Conservation (phyloP, 108 stramenopile species). For the Ochromonas danica region DNA sequence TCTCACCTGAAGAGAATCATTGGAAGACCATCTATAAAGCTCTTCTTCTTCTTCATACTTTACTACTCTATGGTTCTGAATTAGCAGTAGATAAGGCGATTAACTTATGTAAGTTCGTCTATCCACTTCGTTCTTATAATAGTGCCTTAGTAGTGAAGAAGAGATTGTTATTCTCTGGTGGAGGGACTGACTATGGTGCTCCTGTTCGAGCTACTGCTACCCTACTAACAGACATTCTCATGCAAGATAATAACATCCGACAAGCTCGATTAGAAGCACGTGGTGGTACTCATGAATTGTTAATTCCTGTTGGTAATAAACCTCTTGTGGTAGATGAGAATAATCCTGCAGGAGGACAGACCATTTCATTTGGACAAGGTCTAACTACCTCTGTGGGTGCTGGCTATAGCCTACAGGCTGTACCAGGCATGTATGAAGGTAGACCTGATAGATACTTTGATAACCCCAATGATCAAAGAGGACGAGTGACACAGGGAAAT, state of each 20-base stretch:
- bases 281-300: neutral
- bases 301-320: neutral
- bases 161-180: constrained; percentile 36
- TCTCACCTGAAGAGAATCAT: constrained; percentile 45
- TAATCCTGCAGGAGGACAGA: constrained; percentile 28
- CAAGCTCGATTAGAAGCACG: constrained; percentile 41
- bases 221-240: constrained; percentile 37
- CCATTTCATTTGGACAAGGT: constrained; percentile 30
- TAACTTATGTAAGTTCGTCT: constrained; percentile 14
- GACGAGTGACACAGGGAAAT: constrained; percentile 10
- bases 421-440: constrained; percentile 48
- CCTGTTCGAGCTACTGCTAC: constrained; percentile 42
- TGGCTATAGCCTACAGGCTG: constrained; percentile 39
- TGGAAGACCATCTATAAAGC: constrained; percentile 51
- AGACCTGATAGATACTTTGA: constrained; percentile 50
- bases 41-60: constrained; percentile 39
- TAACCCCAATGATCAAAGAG: constrained; percentile 34
- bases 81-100: constrained; percentile 39
- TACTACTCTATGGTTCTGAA: constrained; percentile 44
- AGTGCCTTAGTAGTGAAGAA: constrained; percentile 41
- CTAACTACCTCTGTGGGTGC: constrained; percentile 39
- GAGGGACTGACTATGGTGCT: constrained; percentile 44
- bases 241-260: constrained; percentile 37
- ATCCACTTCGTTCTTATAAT: constrained; percentile 37
- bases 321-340: no score